These are phyloP conservation scores for Echium plantagineum DNA, from an alignment of 257 asterid species.

Conservation along the genomic window DNA sequence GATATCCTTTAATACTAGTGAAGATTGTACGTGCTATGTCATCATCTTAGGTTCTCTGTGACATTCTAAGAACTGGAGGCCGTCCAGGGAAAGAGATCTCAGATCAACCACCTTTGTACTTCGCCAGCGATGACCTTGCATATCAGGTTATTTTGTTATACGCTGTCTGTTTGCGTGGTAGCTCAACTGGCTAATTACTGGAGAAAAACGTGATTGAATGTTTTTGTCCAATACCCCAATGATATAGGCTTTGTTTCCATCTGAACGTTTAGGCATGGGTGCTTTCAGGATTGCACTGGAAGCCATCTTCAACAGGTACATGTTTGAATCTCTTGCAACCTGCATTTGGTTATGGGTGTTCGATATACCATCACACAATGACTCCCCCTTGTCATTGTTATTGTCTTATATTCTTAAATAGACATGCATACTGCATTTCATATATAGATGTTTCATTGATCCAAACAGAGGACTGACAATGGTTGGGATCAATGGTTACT, in stretches of 20 bases:
- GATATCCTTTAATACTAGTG: not conserved
- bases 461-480: not conserved
- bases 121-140: slow-evolving; percentile 83
- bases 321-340: slow-evolving; percentile 2
- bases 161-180: not conserved
- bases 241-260: slow-evolving; percentile 74
- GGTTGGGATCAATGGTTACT: not conserved
- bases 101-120: slow-evolving; percentile 71
- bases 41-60: slow-evolving; percentile 67
- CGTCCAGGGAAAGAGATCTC: slow-evolving; percentile 74
- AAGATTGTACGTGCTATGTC: not conserved
- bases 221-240: slow-evolving; percentile 15
- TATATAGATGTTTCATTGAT: no score
- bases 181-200: slow-evolving; percentile 6
- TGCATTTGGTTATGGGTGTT: slow-evolving; percentile 4
- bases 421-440: not conserved
- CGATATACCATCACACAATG: not conserved
- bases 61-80: slow-evolving; percentile 91
- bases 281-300: slow-evolving; percentile 96
- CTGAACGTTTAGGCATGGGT: slow-evolving; percentile 94
- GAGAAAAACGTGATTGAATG: slow-evolving; percentile 13
- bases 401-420: no score
- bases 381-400: no score
- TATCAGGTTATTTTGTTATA: slow-evolving; percentile 54
- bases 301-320: slow-evolving; percentile 72